Conservation (phyloP, 2,329 filamentous ascomycete genomes). For the Stylonectria norvegica region DNA sequence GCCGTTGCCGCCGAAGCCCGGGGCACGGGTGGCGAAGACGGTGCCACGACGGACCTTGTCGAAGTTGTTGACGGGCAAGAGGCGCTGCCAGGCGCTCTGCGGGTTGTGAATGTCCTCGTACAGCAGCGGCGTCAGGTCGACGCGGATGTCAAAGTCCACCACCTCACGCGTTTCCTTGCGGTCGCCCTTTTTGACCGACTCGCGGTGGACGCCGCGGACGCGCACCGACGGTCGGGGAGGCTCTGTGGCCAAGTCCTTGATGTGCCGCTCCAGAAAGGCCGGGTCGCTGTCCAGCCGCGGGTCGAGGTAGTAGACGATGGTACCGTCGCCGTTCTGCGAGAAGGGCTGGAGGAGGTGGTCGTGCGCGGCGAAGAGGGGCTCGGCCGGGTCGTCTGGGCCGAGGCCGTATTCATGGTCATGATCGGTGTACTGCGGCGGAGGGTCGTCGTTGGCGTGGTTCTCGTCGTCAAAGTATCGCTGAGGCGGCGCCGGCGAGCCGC, state of each 20-base stretch:
- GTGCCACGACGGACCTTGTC: constrained; percentile 65
- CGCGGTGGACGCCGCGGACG: constrained; percentile 51
- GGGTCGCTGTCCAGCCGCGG: constrained; percentile 43
- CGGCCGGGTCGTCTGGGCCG: constrained; percentile 2
- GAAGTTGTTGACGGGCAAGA: constrained; percentile 54
- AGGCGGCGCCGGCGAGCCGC: neutral
- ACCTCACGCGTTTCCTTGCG: constrained; percentile 46
- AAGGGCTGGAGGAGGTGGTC: constrained; percentile 24
- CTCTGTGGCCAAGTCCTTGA: constrained; percentile 41
- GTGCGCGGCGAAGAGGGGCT: constrained; percentile 1
- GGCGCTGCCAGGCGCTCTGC: constrained; percentile 39
- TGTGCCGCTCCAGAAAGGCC: constrained; percentile 41
- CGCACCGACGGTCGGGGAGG: constrained; percentile 54
- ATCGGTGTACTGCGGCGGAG: constrained; percentile 20
- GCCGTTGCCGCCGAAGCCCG: constrained; percentile 37
- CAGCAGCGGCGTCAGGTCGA: constrained; percentile 59
- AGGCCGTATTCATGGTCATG: constrained; percentile 8
- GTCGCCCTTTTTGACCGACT: constrained; percentile 42
- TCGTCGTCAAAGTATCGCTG: constrained; percentile 3
- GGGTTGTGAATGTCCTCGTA: constrained; percentile 42
- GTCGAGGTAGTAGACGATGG: constrained; percentile 43
- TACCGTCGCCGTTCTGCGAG: constrained; percentile 31
- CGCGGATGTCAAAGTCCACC: constrained; percentile 56
- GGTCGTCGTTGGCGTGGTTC: constrained; percentile 11
- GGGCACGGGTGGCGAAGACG: constrained; percentile 50